Conservation (phyloP, 2,329 filamentous ascomycete genomes). For the Aspergillus unguis region DNA sequence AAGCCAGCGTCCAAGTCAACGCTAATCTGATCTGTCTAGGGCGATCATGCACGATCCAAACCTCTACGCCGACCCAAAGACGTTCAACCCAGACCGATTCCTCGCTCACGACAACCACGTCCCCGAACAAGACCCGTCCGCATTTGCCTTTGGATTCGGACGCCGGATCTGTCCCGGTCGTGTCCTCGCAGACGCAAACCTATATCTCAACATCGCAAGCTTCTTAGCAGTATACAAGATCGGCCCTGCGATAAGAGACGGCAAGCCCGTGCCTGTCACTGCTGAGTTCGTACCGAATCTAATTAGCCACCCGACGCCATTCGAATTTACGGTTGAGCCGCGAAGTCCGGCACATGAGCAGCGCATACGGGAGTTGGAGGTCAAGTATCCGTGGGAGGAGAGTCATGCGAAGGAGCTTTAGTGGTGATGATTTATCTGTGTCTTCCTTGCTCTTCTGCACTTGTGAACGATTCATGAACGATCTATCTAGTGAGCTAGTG, state of each 20-base stretch:
- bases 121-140: slow-evolving; percentile 5
- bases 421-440: too few species aligned
- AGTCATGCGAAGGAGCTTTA: not conserved
- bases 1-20: too few species aligned
- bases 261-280: not conserved
- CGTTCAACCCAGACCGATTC: slow-evolving; percentile 11
- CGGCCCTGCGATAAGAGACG: not conserved
- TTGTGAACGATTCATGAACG: too few species aligned
- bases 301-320: not conserved
- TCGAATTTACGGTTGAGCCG: not conserved
- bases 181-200: not conserved
- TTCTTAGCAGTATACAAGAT: not conserved
- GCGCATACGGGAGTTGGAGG: not conserved
- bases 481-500: too few species aligned
- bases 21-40: not conserved
- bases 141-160: slow-evolving; percentile 10
- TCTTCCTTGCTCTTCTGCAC: too few species aligned
- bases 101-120: not conserved
- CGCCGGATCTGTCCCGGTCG: slow-evolving; percentile 9
- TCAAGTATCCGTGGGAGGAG: not conserved
- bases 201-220: not conserved
- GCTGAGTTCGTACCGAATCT: not conserved
- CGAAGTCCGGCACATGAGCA: not conserved
- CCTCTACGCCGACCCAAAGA: slow-evolving; percentile 1
- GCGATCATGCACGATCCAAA: slow-evolving; percentile 7